Percentiles rank a stretch among this genome's conserved stretches.
phyloP scores from a whole-genome alignment of 2,329 filamentous ascomycete species.

The Chrysoporthe deuterocubensis region DNA sequence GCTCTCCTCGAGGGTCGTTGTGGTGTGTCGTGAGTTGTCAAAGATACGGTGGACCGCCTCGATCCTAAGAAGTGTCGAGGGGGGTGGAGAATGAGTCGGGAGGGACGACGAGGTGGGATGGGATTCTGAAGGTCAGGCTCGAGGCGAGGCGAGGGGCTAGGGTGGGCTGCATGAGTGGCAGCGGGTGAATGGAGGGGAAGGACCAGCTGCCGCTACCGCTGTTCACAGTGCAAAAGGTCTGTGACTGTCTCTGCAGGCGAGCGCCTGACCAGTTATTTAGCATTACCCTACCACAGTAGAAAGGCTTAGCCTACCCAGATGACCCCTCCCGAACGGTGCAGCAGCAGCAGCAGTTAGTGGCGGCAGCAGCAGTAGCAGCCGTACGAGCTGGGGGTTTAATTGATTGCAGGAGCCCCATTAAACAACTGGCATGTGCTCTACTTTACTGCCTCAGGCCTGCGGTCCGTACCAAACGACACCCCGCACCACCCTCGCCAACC shows the following conservation, averaged over 20 bases:
- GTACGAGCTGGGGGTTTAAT: not conserved
- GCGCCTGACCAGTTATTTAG: not conserved
- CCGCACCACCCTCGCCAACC: not conserved
- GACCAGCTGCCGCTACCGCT: not conserved
- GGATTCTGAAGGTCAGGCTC: not conserved
- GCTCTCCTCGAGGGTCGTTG: not conserved
- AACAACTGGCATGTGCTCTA: slow-evolving; percentile 10
- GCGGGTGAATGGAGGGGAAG: not conserved
- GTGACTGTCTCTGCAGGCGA: not conserved
- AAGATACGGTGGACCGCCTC: not conserved
- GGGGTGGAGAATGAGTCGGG: not conserved
- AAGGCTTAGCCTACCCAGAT: not conserved
- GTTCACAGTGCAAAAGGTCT: not conserved
- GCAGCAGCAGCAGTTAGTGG: not conserved
- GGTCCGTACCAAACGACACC: not conserved
- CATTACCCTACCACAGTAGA: not conserved
- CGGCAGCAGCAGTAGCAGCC: not conserved
- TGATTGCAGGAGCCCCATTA: slow-evolving; percentile 8
- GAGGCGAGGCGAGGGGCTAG: not conserved
- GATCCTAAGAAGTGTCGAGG: not conserved
- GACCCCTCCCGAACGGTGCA: not conserved
- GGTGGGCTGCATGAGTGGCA: not conserved
- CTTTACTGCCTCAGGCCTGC: not conserved
- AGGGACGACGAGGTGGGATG: slow-evolving; percentile 1
- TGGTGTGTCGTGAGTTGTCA: slow-evolving; percentile 1